Percentiles rank a stretch among this genome's conserved stretches.
Evolutionary conservation across 352 stramenopile species (phyloP).

Genomic region (Globisporangium viniferum): DNA sequence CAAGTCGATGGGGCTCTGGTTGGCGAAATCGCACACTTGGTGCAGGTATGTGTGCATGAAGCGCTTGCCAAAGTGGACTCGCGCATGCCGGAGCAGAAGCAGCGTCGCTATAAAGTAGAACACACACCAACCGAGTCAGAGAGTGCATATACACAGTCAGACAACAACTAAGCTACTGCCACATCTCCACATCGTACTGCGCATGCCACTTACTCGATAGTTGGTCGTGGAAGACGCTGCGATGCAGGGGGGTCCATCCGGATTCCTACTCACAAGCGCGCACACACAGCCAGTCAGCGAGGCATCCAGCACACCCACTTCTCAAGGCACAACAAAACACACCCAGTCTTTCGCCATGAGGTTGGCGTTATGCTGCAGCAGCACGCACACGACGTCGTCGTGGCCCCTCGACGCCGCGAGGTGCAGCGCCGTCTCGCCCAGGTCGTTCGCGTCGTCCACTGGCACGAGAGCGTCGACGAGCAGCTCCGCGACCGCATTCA

Average conservation of each 20-base stretch:
- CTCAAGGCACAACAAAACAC: conserved; percentile 17
- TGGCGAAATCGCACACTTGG: conserved; percentile 43
- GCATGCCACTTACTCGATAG: conserved; percentile 51
- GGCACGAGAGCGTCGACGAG: conserved; percentile 27
- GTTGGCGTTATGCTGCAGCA: conserved; percentile 54
- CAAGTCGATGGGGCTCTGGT: conserved; percentile 66
- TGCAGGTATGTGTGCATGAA: conserved; percentile 56
- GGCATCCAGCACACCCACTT: background rate
- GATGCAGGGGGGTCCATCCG: conserved; percentile 77
- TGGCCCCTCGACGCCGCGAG: conserved; percentile 54
- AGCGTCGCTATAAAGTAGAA: conserved; percentile 48
- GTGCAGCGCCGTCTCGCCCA: conserved; percentile 75
- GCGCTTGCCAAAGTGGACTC: conserved; percentile 38
- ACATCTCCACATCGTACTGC: background rate
- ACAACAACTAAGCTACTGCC: background rate
- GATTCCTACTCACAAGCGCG: conserved; percentile 51
- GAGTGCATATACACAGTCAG: background rate
- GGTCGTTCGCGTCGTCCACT: conserved; percentile 62
- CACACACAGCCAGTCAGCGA: conserved; percentile 13
- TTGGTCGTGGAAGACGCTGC: conserved; percentile 63
- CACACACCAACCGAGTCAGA: background rate
- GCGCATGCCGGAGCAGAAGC: conserved; percentile 63
- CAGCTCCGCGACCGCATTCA: conserved; percentile 9
- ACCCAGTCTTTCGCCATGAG: conserved; percentile 62
- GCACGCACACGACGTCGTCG: conserved; percentile 46